Percentiles rank a stretch among this genome's conserved stretches.
These are phyloP conservation scores for Lyophyllum shimeji DNA, from an alignment of 768 basidiomycete genomes.

Conservation along the genomic window DNA sequence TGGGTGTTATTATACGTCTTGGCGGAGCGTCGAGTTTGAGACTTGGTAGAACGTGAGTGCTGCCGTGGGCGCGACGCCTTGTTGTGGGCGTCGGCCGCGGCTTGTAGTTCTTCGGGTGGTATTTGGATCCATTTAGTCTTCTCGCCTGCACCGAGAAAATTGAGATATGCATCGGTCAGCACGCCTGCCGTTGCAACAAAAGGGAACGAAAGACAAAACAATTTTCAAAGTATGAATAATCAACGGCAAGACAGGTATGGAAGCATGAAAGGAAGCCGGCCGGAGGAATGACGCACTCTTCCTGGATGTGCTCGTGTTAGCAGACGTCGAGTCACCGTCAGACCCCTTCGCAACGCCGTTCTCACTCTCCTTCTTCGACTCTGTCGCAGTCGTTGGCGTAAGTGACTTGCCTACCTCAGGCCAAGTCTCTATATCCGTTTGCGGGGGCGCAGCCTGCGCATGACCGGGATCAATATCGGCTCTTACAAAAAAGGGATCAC, in stretches of 20 bases:
- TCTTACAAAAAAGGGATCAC: slow-evolving; percentile 48
- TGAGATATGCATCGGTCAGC: slow-evolving; percentile 4
- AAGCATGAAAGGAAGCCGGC: neutral
- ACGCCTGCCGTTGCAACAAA: neutral
- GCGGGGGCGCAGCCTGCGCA: slow-evolving; percentile 24
- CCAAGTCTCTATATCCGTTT: slow-evolving; percentile 40
- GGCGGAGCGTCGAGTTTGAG: slow-evolving; percentile 5
- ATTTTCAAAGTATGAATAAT: neutral
- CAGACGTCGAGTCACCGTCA: neutral
- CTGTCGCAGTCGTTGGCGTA: neutral
- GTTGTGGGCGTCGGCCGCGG: slow-evolving; percentile 42
- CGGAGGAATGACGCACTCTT: slow-evolving; percentile 25
- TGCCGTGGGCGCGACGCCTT: slow-evolving; percentile 12
- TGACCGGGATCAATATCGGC: slow-evolving; percentile 20
- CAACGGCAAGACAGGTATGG: neutral
- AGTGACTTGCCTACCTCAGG: slow-evolving; percentile 43
- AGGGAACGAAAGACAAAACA: slow-evolving; percentile 1
- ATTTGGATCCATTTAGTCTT: slow-evolving; percentile 65
- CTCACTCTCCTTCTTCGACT: slow-evolving; percentile 10
- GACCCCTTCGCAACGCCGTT: slow-evolving; percentile 1
- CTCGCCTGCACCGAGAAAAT: slow-evolving; percentile 35
- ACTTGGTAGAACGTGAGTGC: slow-evolving; percentile 24
- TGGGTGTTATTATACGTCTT: neutral
- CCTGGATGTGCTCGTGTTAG: slow-evolving; percentile 11
- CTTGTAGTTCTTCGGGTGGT: slow-evolving; percentile 54